phyloP scores from a whole-genome alignment of 768 basidiomycete species.

The Suillus spraguei region DNA sequence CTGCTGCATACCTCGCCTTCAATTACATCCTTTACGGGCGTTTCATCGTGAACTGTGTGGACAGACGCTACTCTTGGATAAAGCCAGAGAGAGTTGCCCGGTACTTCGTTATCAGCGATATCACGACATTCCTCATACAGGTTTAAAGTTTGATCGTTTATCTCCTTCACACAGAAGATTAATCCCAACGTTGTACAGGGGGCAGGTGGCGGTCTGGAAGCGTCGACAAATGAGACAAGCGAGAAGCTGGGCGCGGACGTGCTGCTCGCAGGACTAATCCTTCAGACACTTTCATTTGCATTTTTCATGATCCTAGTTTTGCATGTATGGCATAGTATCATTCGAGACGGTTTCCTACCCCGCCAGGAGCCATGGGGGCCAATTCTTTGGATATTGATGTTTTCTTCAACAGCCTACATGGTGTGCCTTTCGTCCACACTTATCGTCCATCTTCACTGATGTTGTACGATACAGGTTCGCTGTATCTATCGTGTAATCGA shows the following conservation, averaged over 20 bases:
- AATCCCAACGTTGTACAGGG: slow-evolving; percentile 17
- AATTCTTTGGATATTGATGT: slow-evolving; percentile 24
- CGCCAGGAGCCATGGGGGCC: slow-evolving; percentile 21
- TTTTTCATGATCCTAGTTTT: slow-evolving; percentile 23
- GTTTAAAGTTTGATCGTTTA: slow-evolving; percentile 13
- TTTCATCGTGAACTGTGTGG: slow-evolving; percentile 23
- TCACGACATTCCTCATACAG: slow-evolving; percentile 31
- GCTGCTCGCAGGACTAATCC: slow-evolving; percentile 27
- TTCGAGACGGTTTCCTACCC: slow-evolving; percentile 8
- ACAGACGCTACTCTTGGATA: slow-evolving; percentile 24
- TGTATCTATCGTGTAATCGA: slow-evolving; percentile 33
- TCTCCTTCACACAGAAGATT: background rate
- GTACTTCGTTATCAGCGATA: slow-evolving; percentile 32
- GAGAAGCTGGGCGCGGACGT: slow-evolving; percentile 18
- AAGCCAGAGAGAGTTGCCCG: slow-evolving; percentile 25
- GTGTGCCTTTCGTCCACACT: slow-evolving; percentile 18
- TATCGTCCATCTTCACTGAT: background rate
- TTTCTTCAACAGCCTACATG: slow-evolving; percentile 27
- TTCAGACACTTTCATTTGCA: slow-evolving; percentile 30
- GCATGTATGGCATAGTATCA: slow-evolving; percentile 18
- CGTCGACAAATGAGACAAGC: slow-evolving; percentile 12
- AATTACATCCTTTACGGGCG: slow-evolving; percentile 36
- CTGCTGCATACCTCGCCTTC: slow-evolving; percentile 34
- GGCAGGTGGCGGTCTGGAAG: slow-evolving; percentile 24
- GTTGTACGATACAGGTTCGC: slow-evolving; percentile 22